A percentile compares a stretch with the other conserved stretches of the same genome.
These are phyloP conservation scores for Boletus rubroflammeus DNA, from an alignment of 768 basidiomycete species.

Conservation along the genomic window DNA sequence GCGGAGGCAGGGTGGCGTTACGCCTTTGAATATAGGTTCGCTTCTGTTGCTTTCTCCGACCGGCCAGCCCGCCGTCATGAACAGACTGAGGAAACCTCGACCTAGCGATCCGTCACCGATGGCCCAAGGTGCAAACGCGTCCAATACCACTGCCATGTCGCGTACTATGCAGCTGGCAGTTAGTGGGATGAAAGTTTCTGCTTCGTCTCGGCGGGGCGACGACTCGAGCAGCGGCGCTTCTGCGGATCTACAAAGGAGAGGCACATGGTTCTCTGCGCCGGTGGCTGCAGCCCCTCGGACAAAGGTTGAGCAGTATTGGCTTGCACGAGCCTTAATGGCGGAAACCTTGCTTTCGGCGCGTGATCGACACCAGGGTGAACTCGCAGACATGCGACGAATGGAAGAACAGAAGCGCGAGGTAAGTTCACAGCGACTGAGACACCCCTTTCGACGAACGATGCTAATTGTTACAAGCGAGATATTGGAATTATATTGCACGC, in stretches of 20 bases:
- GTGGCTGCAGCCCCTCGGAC: conserved; percentile 25
- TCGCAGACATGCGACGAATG: conserved; percentile 37
- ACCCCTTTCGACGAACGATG: background rate
- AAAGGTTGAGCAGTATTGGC: conserved; percentile 60
- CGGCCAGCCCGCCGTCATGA: conserved; percentile 9
- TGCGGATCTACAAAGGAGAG: conserved; percentile 5
- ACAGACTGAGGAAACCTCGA: conserved; percentile 23
- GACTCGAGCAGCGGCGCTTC: background rate
- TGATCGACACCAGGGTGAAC: conserved; percentile 46
- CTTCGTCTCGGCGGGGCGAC: background rate
- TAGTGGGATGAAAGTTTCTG: conserved; percentile 3
- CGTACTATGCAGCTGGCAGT: conserved; percentile 32
- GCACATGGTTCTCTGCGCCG: conserved; percentile 21
- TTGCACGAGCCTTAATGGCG: conserved; percentile 58
- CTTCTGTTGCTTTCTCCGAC: background rate
- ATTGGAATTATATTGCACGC: conserved; percentile 35
- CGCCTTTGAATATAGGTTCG: background rate
- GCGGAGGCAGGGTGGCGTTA: conserved; percentile 5
- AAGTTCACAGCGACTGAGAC: conserved; percentile 17
- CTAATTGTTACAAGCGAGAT: conserved; percentile 39
- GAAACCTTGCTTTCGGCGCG: conserved; percentile 56
- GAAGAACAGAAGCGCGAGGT: conserved; percentile 50
- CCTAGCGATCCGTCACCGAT: background rate
- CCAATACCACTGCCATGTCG: conserved; percentile 14
- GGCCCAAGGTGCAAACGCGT: background rate